phyloP scores from a whole-genome alignment of 345 rosid genomes.

The Bruguiera gymnorhiza region DNA sequence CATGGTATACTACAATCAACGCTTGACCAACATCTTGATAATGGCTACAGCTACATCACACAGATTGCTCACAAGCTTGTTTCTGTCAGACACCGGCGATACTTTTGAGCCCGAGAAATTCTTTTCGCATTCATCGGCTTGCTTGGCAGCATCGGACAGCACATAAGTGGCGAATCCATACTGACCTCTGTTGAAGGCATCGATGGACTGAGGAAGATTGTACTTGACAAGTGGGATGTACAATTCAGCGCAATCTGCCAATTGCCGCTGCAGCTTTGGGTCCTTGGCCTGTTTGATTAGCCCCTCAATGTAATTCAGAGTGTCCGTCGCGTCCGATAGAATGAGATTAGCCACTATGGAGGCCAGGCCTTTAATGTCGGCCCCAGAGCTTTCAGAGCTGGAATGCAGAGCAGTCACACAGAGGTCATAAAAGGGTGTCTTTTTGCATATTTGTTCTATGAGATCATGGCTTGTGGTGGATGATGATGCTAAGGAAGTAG shows the following conservation, averaged over 20 bases:
- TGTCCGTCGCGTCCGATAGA: slow-evolving; percentile 55
- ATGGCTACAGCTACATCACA: slow-evolving; percentile 69
- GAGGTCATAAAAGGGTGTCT: slow-evolving; percentile 69
- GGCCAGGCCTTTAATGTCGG: slow-evolving; percentile 47
- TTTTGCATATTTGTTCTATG: slow-evolving; percentile 56
- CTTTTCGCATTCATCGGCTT: slow-evolving; percentile 62
- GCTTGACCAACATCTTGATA: slow-evolving; percentile 40
- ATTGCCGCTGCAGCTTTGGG: slow-evolving; percentile 51
- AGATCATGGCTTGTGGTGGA: slow-evolving; percentile 29
- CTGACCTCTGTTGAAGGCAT: slow-evolving; percentile 47
- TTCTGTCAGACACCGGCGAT: slow-evolving; percentile 48
- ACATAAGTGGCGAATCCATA: slow-evolving; percentile 59
- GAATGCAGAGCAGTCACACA: slow-evolving; percentile 51
- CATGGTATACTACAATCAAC: background rate
- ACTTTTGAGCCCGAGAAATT: slow-evolving; percentile 36
- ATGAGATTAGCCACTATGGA: slow-evolving; percentile 39
- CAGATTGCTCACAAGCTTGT: slow-evolving; percentile 47
- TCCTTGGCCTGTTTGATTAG: slow-evolving; percentile 42
- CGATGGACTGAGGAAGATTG: slow-evolving; percentile 80
- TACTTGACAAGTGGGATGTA: slow-evolving; percentile 83
- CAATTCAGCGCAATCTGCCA: slow-evolving; percentile 76
- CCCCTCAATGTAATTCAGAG: slow-evolving; percentile 44
- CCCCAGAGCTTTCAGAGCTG: slow-evolving; percentile 23
- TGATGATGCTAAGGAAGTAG: background rate
- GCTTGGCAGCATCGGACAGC: slow-evolving; percentile 53